Evolutionary conservation across 1,139 yeast genomes (phyloP), one percentile per base, ranked within the genome.

Genomic region (Geotrichum histeridarum): DNA sequence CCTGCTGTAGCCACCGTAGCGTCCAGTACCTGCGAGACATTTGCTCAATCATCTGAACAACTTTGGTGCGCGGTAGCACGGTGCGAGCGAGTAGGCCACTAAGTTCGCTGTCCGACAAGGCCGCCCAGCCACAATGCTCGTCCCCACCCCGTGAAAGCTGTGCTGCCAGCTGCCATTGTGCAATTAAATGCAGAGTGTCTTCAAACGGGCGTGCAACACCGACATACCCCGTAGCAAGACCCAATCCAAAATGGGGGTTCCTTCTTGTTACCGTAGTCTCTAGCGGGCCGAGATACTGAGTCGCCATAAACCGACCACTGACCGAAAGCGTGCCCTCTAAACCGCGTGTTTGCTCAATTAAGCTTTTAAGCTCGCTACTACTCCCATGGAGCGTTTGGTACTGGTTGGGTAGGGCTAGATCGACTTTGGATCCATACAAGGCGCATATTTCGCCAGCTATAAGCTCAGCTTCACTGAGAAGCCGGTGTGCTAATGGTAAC

Each of bases 131-230:
- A 31, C 42, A 15, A 22, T 22, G 27, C 5, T 22, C 27, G 27
- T 22, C 27, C 12, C 45, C 32, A 18, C 14, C 8, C 14, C 45
- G 45, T 7, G 27, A 12, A 22, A 51, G 17, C 8, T 8, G 37
- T 3, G 56, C 31, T 7, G 51, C 36, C 17, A 56, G 54, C 18
- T 56, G 54, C 59, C 62, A 63, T 51, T 62, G 64, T 12, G 59
- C 52, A 11, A 60, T 48, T 12, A 60, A 38, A 38, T 60, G 56
- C 12, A 53, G 18, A 7, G 57, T 42, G 46, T 63, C 60, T 38
- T 63, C 64, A 42, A 61, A 56, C 6, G 67, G 67, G 44, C 56
- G 51, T 4, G 62, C 63, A 11, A 64, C 56, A 41, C 61, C 62
- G 14, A 61, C 64, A 50, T 59, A 61, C 6, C 60, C 63, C 17